These are phyloP conservation scores for Agaricales sp. DNA, from an alignment of 1,284 basidiomycete species.

Conservation along the genomic window DNA sequence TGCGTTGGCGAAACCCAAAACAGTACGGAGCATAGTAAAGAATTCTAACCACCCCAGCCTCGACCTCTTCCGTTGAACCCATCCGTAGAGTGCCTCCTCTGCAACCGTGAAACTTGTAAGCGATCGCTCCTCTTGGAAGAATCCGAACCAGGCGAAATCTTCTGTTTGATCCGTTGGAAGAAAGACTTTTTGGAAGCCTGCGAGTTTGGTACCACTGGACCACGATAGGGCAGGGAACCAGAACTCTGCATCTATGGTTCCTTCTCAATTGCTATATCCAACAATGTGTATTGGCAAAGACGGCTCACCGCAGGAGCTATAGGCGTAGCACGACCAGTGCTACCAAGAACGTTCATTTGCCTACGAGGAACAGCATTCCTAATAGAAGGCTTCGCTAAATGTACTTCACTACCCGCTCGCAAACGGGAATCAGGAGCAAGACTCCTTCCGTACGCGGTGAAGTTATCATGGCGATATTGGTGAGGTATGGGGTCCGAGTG, in stretches of 20 bases:
- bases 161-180: slow-evolving; percentile 33
- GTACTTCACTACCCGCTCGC: neutral
- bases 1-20: no score
- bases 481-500: neutral
- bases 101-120: slow-evolving; percentile 20
- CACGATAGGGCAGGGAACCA: neutral
- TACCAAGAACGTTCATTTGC: neutral
- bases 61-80: slow-evolving; percentile 3
- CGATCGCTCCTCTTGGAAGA: slow-evolving; percentile 23
- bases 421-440: neutral
- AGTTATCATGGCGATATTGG: neutral
- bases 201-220: neutral
- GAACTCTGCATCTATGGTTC: neutral
- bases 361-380: neutral
- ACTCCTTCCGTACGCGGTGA: neutral
- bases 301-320: no score
- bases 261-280: no score
- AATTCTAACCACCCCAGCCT: slow-evolving; percentile 3
- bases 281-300: no score
- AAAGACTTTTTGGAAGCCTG: slow-evolving; percentile 40
- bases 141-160: slow-evolving; percentile 26
- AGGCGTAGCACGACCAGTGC: no score
- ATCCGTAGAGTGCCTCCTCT: slow-evolving; percentile 35
- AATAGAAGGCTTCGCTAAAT: neutral
- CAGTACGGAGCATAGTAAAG: slow-evolving; percentile 5